phyloP scores from a whole-genome alignment of 257 asterid species.

The Capsicum chinense region DNA sequence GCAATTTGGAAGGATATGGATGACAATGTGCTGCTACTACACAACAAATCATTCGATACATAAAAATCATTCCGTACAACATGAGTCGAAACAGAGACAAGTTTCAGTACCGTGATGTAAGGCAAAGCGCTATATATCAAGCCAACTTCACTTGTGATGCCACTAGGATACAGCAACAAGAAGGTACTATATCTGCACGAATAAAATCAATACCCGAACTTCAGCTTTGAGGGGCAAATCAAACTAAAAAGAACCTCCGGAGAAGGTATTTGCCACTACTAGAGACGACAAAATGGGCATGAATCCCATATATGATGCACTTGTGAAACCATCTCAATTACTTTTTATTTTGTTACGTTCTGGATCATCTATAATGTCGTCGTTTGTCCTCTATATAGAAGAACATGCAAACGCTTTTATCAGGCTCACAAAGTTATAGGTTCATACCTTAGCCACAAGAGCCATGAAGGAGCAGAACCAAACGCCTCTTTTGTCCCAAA shows the following conservation, averaged over 20 bases:
- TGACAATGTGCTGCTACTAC: not conserved
- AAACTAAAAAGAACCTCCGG: not conserved
- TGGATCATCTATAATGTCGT: not conserved
- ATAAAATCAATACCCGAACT: not conserved
- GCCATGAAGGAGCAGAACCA: conserved; percentile 84
- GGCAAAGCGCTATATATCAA: conserved; percentile 74
- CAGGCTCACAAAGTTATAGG: not conserved
- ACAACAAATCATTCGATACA: too few species aligned
- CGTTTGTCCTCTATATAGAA: not conserved
- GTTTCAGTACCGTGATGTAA: conserved; percentile 52
- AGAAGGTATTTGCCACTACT: not conserved
- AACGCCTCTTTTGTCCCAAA: conserved; percentile 84
- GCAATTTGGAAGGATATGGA: not conserved
- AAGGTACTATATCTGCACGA: conserved; percentile 80
- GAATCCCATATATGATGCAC: not conserved
- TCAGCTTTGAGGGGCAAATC: not conserved
- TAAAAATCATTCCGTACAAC: too few species aligned
- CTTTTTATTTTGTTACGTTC: not conserved
- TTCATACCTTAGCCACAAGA: conserved; percentile 73
- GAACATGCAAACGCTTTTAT: not conserved
- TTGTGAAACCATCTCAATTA: not conserved
- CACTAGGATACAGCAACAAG: conserved; percentile 75
- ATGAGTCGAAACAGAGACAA: not conserved
- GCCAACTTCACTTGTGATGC: conserved; percentile 92
- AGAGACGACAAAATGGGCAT: not conserved